Conservation (phyloP, 2,329 filamentous ascomycete species). For the Colletotrichum magnum region DNA sequence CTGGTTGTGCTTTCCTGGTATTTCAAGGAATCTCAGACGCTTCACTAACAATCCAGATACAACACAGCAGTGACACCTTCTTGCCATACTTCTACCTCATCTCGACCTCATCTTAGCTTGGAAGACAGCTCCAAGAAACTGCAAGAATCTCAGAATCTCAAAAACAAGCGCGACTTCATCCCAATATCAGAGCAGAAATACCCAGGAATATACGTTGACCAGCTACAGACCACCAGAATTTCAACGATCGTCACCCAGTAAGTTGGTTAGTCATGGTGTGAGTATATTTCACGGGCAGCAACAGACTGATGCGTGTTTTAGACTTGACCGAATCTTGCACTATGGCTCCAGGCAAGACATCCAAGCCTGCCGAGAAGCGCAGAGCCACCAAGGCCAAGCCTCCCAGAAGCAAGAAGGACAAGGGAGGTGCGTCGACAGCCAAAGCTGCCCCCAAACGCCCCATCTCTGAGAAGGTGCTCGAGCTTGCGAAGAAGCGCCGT, state of each 20-base stretch:
- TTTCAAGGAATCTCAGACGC: too few species aligned
- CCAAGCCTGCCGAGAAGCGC: slow-evolving; percentile 1
- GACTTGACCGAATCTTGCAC: neutral
- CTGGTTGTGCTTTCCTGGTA: too few species aligned
- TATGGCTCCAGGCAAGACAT: slow-evolving; percentile 15
- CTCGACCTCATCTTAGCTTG: too few species aligned
- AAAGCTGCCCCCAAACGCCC: neutral
- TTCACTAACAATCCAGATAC: neutral
- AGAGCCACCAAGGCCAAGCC: neutral
- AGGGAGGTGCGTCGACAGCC: neutral
- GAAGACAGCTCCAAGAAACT: too few species aligned
- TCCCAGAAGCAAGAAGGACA: neutral
- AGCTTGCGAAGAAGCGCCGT: slow-evolving; percentile 13
- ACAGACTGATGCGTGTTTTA: neutral
- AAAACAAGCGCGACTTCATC: too few species aligned
- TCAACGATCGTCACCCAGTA: neutral
- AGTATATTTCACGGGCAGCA: neutral
- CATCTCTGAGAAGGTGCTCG: neutral
- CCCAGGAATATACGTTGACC: too few species aligned
- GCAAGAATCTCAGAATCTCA: too few species aligned
- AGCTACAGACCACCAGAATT: too few species aligned
- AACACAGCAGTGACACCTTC: too few species aligned
- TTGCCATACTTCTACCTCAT: too few species aligned
- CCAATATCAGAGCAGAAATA: too few species aligned
- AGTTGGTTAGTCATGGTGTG: neutral